Base-by-base conservation (phyloP, 176 grass and related monocot species). In the Cymbopogon citratus region DNA sequence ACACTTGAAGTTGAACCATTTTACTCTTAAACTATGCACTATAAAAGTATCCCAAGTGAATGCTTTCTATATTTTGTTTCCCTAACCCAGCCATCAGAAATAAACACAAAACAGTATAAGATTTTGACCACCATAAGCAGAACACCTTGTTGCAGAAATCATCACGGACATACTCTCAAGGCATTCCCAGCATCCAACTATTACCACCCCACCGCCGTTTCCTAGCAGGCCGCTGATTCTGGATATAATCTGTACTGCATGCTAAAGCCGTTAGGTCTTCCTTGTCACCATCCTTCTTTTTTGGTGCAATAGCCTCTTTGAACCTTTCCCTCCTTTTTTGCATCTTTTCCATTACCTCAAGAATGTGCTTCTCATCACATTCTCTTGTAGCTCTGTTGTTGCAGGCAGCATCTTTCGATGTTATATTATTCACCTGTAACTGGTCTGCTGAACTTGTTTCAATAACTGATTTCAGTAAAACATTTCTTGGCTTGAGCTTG, bases 251-350 rank as follows among this genome's bases (percentile, higher is more conserved):
- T 54, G 74, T 76, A 66, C 11, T 46, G 67, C 71, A 84, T 48
- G 81, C 13, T 44, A 78, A 74, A 19, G 66, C 40, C 27, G 72
- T 34, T 57, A 31, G 33, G 25, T 77, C 62, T 49, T 87, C 61
- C 59, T 46, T 84, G 31, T 69, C 84, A 65, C 43, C 66, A 51
- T 72, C 66, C 43, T 44, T 87, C 54, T 69, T 91, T 81, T 84
- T 82, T 12, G 38, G 28, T 57, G 81, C 27, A 75, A 87, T 27
- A 62, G 76, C 57, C 63, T 86, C 82, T 83, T 94, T 97, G 84
- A 97, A 97, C 59, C 94, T 93, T 69, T 97, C 94, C 72, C 85
- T 74, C 81, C 94, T 84, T 85, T 88, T 97, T 71, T 97, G 85
- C 91, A 97, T 97, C 71, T 97, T 94, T 34, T 74, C 87, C 75